Base-by-base conservation (phyloP, 1,284 basidiomycete genomes). In the Cystobasidiaceae sp. region DNA sequence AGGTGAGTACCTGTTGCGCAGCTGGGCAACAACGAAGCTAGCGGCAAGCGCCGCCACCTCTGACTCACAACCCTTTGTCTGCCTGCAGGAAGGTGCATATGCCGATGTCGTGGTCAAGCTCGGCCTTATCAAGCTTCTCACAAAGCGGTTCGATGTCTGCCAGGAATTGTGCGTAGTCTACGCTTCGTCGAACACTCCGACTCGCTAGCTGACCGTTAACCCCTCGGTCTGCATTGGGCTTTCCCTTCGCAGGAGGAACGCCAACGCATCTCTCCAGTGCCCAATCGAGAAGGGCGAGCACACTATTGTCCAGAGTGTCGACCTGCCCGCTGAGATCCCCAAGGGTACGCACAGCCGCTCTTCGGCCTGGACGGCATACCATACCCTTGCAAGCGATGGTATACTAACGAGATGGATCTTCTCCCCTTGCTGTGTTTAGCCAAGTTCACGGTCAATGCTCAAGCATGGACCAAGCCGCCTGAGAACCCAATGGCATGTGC, bases 61-160 rank as follows among this genome's bases (percentile, higher is more conserved):
- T n/a, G n/a, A n/a, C n/a, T n/a, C n/a, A n/a, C n/a, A n/a, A n/a
- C n/a, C n/a, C n/a, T n/a, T n/a, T n/a, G n/a, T n/a, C n/a, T n/a
- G n/a, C n/a, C n/a, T n/a, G 32, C 68, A 94, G 91, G 86, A 92
- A 8, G 93, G 93, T n/a, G 88, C 93, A 32, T 88, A 84, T 72
- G 92, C 87, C 9, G 85, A 93, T 70, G 90, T 96, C 2, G 79
- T 79, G 1, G 92, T 96, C 68, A 96, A 94, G 77, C 81, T 96
- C 41, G 93, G 93, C 32, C 78, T 88, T 15, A 85, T 96, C 76
- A 93, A 90, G 80, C 75, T 96, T 9, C 78, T 96, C 21, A 79
- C 82, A 50, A 93, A 90, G 79, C 77, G 75, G 19, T 93, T 96
- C 72, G 89, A 96, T 72, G 78, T 94, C 51, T 96, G 93, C 75